Evolutionary conservation across 73 alveolate genomes (phyloP).

Genomic region (Symbiodinium pilosum): DNA sequence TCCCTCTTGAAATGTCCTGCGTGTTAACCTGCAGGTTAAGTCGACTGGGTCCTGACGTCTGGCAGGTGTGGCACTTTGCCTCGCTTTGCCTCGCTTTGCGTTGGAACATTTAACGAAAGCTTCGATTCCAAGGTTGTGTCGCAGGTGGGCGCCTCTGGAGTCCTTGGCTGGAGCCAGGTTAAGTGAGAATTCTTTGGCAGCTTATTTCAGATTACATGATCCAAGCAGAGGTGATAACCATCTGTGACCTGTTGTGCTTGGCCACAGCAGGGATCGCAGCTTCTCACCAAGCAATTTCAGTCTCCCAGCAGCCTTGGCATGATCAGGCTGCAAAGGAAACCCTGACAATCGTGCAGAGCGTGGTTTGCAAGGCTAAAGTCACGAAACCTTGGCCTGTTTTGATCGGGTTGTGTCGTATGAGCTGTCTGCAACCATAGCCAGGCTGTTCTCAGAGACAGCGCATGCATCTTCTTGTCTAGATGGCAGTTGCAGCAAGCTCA

Average conservation of each 20-base stretch:
- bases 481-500: constrained; percentile 40
- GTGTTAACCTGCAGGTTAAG: constrained; percentile 8
- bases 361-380: constrained; percentile 51
- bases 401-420: not conserved
- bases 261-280: constrained; percentile 39
- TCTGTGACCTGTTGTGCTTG: constrained; percentile 25
- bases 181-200: too few species aligned
- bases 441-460: constrained; percentile 81
- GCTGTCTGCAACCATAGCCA: not conserved
- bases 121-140: constrained; percentile 38
- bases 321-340: constrained; percentile 40
- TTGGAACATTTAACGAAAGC: not conserved
- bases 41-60: constrained; percentile 40
- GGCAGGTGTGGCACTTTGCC: constrained; percentile 28
- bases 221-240: constrained; percentile 24
- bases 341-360: constrained; percentile 45
- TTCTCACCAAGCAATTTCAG: too few species aligned
- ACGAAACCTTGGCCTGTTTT: constrained; percentile 11
- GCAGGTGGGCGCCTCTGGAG: constrained; percentile 16
- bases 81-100: not conserved
- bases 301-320: not conserved
- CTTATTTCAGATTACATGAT: too few species aligned
- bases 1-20: too few species aligned
- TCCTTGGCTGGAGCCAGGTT: not conserved
- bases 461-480: constrained; percentile 38